phyloP scores from a whole-genome alignment of 2,329 filamentous ascomycete genomes.

The Microcera coccophila region DNA sequence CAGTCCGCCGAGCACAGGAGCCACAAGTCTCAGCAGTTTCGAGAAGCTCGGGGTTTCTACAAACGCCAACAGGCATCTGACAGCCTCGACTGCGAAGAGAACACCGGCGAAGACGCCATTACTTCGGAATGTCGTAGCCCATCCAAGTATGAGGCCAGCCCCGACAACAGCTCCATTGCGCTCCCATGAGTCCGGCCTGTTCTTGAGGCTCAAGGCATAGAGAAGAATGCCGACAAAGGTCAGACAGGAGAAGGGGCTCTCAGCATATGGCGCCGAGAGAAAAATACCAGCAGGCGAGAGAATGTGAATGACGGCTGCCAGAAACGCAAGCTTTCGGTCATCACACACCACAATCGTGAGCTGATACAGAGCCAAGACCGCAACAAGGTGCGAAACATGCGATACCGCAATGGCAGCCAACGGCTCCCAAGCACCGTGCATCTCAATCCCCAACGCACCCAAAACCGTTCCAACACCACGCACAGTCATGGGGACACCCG shows the following conservation, averaged over 20 bases:
- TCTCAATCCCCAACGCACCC: slow-evolving; percentile 17
- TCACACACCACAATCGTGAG: slow-evolving; percentile 58
- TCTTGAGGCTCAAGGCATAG: slow-evolving; percentile 52
- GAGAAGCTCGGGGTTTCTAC: slow-evolving; percentile 26
- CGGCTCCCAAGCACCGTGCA: slow-evolving; percentile 29
- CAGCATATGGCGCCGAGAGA: slow-evolving; percentile 79
- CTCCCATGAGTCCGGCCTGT: slow-evolving; percentile 19
- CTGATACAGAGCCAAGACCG: slow-evolving; percentile 67
- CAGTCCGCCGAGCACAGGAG: slow-evolving; percentile 63
- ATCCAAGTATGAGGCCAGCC: slow-evolving; percentile 66
- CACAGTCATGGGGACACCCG: slow-evolving; percentile 43
- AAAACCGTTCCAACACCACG: slow-evolving; percentile 27
- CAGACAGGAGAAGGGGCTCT: slow-evolving; percentile 73
- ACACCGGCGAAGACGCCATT: slow-evolving; percentile 84
- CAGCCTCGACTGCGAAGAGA: slow-evolving; percentile 63
- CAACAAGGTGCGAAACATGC: slow-evolving; percentile 70
- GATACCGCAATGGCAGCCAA: slow-evolving; percentile 63
- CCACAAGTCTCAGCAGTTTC: slow-evolving; percentile 49
- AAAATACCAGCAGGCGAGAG: slow-evolving; percentile 87
- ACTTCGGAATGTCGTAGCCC: slow-evolving; percentile 70
- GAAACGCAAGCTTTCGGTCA: slow-evolving; percentile 55
- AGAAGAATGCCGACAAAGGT: slow-evolving; percentile 70
- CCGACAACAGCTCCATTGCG: slow-evolving; percentile 53
- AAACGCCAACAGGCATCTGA: slow-evolving; percentile 35
- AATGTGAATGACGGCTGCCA: slow-evolving; percentile 71